phyloP scores from a whole-genome alignment of 2,329 filamentous ascomycete genomes.

The Penicillium sp. region DNA sequence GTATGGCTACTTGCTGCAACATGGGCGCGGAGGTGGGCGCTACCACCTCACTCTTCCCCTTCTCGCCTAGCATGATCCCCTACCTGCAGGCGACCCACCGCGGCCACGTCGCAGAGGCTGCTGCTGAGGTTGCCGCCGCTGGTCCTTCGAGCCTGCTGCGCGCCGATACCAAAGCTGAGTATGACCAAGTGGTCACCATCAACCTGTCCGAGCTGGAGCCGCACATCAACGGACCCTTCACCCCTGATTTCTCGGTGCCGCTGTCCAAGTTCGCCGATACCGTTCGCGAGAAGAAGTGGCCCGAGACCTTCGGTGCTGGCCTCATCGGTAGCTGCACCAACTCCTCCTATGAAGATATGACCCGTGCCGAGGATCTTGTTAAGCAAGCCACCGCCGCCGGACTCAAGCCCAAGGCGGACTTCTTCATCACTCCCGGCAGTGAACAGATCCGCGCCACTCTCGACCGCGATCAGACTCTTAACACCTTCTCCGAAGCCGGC shows the following conservation, averaged over 20 bases:
- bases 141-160: conserved; percentile 50
- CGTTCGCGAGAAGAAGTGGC: conserved; percentile 84
- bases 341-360: conserved; percentile 99
- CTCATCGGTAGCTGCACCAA: conserved; percentile 98
- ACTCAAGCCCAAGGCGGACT: conserved; percentile 81
- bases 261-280: conserved; percentile 85
- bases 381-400: conserved; percentile 89
- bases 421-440: conserved; percentile 94
- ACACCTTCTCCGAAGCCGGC: conserved; percentile 81
- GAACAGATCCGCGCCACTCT: conserved; percentile 96
- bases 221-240: conserved; percentile 96
- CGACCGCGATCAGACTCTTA: conserved; percentile 80
- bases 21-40: conserved; percentile 89
- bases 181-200: conserved; percentile 88
- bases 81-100: conserved; percentile 86
- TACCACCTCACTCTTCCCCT: conserved; percentile 95
- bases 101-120: conserved; percentile 65
- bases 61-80: conserved; percentile 75
- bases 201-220: conserved; percentile 88
- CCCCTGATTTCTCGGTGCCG: conserved; percentile 89
- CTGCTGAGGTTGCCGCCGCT: conserved; percentile 57
- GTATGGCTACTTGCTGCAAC: conserved; percentile 88
- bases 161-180: conserved; percentile 78
- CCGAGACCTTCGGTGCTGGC: conserved; percentile 83
- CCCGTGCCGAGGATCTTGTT: conserved; percentile 85